Evolutionary conservation across 352 stramenopile genomes (phyloP).

Genomic region (Elongisporangium prolatum): DNA sequence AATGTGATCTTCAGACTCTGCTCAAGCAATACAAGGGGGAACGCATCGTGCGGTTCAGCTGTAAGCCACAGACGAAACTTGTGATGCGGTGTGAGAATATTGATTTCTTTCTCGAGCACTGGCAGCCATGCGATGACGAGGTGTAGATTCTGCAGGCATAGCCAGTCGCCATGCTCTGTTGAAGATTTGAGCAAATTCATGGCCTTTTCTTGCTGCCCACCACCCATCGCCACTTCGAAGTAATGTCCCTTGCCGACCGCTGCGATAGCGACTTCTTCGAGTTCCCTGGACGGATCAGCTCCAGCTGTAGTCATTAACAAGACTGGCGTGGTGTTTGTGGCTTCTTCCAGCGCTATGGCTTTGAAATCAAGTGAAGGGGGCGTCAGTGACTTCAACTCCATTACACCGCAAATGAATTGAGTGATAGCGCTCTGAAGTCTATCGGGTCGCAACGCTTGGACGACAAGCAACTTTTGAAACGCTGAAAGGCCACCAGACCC

Average conservation of each 20-base stretch:
- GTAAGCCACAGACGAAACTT: constrained; percentile 96
- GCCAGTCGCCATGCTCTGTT: constrained; percentile 86
- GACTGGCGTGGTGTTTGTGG: constrained; percentile 74
- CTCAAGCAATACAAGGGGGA: constrained; percentile 90
- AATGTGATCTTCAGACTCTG: constrained; percentile 94
- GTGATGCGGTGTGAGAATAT: constrained; percentile 49
- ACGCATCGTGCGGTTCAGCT: constrained; percentile 88
- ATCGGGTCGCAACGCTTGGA: constrained; percentile 90
- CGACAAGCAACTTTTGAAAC: constrained; percentile 93
- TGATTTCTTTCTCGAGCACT: constrained; percentile 89
- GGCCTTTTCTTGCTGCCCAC: constrained; percentile 91
- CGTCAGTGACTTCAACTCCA: constrained; percentile 85
- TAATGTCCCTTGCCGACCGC: constrained; percentile 88
- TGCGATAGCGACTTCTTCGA: constrained; percentile 87
- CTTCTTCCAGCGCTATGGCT: constrained; percentile 57
- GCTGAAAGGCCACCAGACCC: constrained; percentile 49
- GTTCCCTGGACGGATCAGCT: constrained; percentile 92
- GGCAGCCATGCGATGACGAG: constrained; percentile 93
- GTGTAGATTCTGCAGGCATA: constrained; percentile 96
- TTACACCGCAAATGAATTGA: constrained; percentile 85
- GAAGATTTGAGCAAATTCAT: constrained; percentile 75
- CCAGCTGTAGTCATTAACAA: constrained; percentile 91
- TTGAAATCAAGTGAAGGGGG: constrained; percentile 81
- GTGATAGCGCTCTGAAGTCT: constrained; percentile 87
- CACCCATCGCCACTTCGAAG: constrained; percentile 93